These are phyloP conservation scores for Lactarius sp. DNA, from an alignment of 768 basidiomycete species.

Conservation along the genomic window DNA sequence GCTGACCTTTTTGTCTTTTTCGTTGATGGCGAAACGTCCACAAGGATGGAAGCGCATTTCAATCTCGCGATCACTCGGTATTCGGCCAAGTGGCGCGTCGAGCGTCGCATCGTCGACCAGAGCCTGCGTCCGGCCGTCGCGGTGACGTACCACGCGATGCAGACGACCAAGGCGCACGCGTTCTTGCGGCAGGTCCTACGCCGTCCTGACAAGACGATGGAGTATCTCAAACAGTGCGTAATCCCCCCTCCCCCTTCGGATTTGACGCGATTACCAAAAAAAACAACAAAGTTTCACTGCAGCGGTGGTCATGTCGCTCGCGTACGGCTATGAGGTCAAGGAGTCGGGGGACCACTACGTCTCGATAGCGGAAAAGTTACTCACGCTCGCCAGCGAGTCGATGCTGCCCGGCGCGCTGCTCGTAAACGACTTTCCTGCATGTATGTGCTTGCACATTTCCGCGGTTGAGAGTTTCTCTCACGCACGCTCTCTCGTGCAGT, in stretches of 20 bases:
- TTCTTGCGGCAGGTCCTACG: conserved; percentile 12
- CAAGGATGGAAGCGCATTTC: conserved; percentile 16
- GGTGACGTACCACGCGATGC: conserved; percentile 3
- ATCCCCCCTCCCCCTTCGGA: not conserved
- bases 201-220: conserved; percentile 4
- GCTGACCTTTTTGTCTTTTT: not conserved
- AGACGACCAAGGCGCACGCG: conserved; percentile 10
- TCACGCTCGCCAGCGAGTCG: conserved; percentile 11
- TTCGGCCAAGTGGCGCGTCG: conserved; percentile 8
- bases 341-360: conserved; percentile 10
- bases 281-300: not conserved
- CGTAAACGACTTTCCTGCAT: conserved; percentile 6
- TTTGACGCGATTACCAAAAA: not conserved
- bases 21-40: not conserved
- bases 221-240: conserved; percentile 11
- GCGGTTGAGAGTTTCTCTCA: not conserved
- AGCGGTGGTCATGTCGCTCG: conserved; percentile 14
- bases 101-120: conserved; percentile 15
- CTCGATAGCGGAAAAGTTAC: conserved; percentile 7
- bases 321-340: conserved; percentile 17
- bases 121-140: conserved; percentile 3
- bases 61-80: conserved; percentile 14
- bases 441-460: not conserved
- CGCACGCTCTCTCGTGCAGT: not conserved
- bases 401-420: conserved; percentile 4